phyloP scores from a whole-genome alignment of 345 rosid species.

The Viola odorata region DNA sequence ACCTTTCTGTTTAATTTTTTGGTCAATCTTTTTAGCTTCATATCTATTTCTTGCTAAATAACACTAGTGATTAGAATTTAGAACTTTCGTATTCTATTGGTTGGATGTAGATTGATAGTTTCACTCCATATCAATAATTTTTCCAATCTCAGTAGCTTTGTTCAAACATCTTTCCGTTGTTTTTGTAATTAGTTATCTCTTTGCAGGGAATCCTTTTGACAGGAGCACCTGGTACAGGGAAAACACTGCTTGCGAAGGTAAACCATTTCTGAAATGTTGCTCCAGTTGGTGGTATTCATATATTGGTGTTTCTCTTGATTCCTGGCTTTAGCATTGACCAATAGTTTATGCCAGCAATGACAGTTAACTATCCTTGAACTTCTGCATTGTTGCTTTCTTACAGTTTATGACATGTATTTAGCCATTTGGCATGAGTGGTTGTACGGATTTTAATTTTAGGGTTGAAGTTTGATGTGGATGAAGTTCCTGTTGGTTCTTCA shows the following conservation, averaged over 20 bases:
- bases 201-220: slow-evolving; percentile 93
- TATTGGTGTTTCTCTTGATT: background rate
- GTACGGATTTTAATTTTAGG: too few relatives aligned
- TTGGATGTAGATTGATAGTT: too few relatives aligned
- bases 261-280: slow-evolving; percentile 3
- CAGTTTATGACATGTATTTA: too few relatives aligned
- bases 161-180: background rate
- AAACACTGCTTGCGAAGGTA: slow-evolving; percentile 96
- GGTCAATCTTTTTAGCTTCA: too few relatives aligned
- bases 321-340: background rate
- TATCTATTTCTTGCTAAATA: too few relatives aligned
- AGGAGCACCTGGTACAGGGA: slow-evolving; percentile 99
- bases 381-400: background rate
- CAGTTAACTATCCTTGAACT: background rate
- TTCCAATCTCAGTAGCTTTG: background rate
- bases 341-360: background rate
- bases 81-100: too few relatives aligned
- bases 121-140: too few relatives aligned
- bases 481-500: too few relatives aligned
- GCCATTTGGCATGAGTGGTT: too few relatives aligned
- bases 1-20: background rate
- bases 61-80: too few relatives aligned
- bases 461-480: too few relatives aligned
- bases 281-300: background rate
- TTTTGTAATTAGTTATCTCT: too few relatives aligned